Conservation (phyloP, 75 land plant genomes). For the Selaginella moellendorffii region DNA sequence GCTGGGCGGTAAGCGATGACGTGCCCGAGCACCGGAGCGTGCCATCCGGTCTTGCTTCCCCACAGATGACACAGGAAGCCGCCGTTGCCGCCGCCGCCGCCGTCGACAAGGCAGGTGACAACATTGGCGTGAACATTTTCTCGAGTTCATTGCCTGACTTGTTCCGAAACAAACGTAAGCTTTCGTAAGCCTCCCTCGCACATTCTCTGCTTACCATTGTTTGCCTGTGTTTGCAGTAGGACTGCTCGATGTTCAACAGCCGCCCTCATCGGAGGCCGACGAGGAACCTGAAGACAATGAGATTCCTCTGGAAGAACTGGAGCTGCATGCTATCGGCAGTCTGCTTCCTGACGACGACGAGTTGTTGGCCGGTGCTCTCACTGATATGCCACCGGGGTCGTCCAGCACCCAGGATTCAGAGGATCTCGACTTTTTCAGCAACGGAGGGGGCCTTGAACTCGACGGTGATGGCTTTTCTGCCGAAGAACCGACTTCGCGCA, state of each 20-base stretch:
- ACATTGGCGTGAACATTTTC: not conserved
- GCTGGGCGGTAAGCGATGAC: not conserved
- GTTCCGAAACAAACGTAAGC: not conserved
- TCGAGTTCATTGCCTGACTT: conserved; percentile 1
- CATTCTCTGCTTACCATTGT: too few species aligned
- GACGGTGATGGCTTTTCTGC: not conserved
- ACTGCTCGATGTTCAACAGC: not conserved
- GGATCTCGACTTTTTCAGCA: not conserved
- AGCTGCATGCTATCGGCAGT: not conserved
- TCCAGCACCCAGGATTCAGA: not conserved
- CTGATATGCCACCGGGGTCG: not conserved
- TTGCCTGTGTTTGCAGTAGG: not conserved
- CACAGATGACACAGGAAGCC: not conserved
- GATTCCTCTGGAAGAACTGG: not conserved
- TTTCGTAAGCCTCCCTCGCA: too few species aligned
- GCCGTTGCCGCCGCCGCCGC: not conserved
- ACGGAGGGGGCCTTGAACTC: not conserved
- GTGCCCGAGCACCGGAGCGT: not conserved
- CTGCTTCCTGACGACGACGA: not conserved
- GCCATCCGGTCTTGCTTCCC: not conserved
- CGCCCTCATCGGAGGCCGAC: not conserved
- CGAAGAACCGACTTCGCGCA: conserved; percentile 12
- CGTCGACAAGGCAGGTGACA: not conserved
- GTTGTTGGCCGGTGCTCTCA: not conserved
- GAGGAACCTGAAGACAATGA: not conserved